Evolutionary conservation across 2,329 filamentous ascomycete genomes (phyloP), one percentile per base, ranked within the genome.

Genomic region (Colletotrichum sp.): DNA sequence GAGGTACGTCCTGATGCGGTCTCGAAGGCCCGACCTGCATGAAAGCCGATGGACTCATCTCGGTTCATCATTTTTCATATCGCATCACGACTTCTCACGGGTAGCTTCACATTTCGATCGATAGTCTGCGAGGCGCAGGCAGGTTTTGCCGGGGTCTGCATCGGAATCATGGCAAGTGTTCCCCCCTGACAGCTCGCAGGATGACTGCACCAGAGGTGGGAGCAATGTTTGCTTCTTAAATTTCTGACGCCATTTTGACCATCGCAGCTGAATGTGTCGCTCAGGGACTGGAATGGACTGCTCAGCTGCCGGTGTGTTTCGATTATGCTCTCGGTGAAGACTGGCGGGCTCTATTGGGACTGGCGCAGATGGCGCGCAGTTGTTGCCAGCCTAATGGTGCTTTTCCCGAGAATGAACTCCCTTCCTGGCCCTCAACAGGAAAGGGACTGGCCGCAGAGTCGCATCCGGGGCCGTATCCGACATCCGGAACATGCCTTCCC

Each of bases 31-130:
- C 65, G 65, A 72, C 21, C 15, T 36, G 69, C 65, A 69, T 57
- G 62, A 43, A 72, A 72, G 57, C 57, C 57, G 57, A 61, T 31
- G 8, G 21, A 33, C 57, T 61, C 57, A 61, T 61, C 57, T 61
- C 57, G 33, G n/a, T 6, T 68, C 54, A 21, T 68, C 69, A 71
- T 7, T 67, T 71, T 71, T 71, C 69, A 71, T 31, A 71, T 71
- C 38, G 21, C 29, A 31, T 15, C 63, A 54, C 7, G 69, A 33
- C 13, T 24, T 59, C 54, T 18, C 24, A 21, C 29, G 33, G 59
- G 33, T 43, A 12, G 33, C n/a, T 55, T 51, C 31, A 9, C 33
- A 13, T 33, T 59, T 21, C 34, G 34, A 27, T 36, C 59, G 15
- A 63, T 15, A 36, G 27, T 33, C 7, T 15, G 34, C 21, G 3